phyloP scores from a whole-genome alignment of 768 basidiomycete genomes.

The Mrakia frigida region DNA sequence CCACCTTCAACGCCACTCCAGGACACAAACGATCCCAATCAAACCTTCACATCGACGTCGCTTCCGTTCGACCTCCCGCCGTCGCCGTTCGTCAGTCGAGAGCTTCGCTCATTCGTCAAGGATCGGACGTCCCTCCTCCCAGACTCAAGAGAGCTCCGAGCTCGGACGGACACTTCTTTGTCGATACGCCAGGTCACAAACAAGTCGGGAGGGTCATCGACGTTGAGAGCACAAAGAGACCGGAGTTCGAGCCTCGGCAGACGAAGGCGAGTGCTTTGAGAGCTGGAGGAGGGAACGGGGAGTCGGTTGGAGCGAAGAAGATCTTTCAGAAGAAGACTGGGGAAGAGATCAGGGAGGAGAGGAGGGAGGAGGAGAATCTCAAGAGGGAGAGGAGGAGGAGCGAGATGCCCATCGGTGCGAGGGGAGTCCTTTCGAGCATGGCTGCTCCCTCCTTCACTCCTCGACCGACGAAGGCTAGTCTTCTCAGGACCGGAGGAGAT shows the following conservation, averaged over 20 bases:
- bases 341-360: constrained; percentile 1
- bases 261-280: neutral
- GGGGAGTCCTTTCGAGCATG: neutral
- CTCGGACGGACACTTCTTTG: neutral
- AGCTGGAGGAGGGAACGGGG: constrained; percentile 5
- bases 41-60: neutral
- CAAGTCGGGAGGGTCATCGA: neutral
- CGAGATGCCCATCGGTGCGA: neutral
- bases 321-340: neutral
- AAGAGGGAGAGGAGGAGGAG: constrained; percentile 15
- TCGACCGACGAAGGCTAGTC: neutral
- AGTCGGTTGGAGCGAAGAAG: neutral
- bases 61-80: neutral
- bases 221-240: neutral
- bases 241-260: constrained; percentile 2
- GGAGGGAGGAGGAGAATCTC: constrained; percentile 1
- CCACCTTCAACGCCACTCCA: neutral
- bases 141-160: neutral
- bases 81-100: neutral
- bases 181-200: neutral
- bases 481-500: neutral
- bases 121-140: neutral
- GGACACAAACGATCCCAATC: constrained; percentile 8
- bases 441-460: neutral
- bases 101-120: constrained; percentile 7